Conservation (phyloP, 2,329 filamentous ascomycete genomes). For the Metarhizium humberi region DNA sequence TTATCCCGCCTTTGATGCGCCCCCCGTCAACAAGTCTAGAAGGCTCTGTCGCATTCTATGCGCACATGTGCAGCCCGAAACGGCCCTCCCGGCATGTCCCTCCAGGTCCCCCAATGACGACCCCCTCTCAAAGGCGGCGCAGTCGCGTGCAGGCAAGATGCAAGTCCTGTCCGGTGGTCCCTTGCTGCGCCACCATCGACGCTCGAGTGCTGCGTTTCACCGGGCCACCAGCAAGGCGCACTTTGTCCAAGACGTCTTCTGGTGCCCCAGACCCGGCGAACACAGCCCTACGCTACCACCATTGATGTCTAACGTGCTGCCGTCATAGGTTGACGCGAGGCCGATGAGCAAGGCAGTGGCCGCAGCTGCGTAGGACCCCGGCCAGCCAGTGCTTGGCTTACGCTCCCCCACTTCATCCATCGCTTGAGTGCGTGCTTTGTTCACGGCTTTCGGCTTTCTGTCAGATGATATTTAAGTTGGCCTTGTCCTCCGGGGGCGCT, state of each 20-base stretch:
- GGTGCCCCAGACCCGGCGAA: too few species aligned
- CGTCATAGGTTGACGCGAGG: not conserved
- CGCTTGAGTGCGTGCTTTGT: not conserved
- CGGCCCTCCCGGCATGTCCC: too few species aligned
- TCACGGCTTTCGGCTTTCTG: not conserved
- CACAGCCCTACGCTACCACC: too few species aligned
- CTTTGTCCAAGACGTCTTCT: not conserved
- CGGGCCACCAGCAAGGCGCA: not conserved
- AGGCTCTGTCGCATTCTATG: too few species aligned
- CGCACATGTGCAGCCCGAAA: too few species aligned
- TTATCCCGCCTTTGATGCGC: too few species aligned
- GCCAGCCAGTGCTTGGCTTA: not conserved
- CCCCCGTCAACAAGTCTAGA: too few species aligned
- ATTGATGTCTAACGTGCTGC: not conserved
- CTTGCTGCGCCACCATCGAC: conserved; percentile 1
- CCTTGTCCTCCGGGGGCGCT: not conserved
- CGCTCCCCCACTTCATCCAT: not conserved
- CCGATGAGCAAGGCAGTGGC: not conserved
- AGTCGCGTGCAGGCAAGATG: not conserved
- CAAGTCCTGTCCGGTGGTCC: not conserved
- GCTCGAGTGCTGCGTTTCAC: not conserved
- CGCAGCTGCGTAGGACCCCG: not conserved
- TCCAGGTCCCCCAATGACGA: too few species aligned
- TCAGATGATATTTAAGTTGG: not conserved
- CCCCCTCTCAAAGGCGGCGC: not conserved